Evolutionary conservation across 2,329 filamentous ascomycete species (phyloP), one percentile per base, ranked within the genome.

Genomic region (Pseudocercospora eumusae): DNA sequence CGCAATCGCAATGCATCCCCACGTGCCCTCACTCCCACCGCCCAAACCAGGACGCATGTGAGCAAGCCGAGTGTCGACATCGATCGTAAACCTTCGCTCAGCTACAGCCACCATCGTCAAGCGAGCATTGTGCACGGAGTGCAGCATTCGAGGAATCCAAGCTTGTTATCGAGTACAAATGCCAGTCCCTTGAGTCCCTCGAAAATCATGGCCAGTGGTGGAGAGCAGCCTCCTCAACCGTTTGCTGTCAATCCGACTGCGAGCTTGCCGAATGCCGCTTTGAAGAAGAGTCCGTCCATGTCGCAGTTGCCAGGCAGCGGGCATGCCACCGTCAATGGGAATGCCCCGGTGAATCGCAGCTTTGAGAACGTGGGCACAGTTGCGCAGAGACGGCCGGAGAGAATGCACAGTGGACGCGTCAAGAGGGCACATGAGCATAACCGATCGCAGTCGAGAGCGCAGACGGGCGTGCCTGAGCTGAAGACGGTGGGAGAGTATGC

Each of bases 401-500:
- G 80, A 15, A 79, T 79, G 65, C 78, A 78, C 56, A 82, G 79
- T 70, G 82, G 81, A 60, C 90, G 86, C 74, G 80, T 85, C 52
- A 86, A 71, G 89, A 88, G 91, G 73, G 80, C 83, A 6, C 88
- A 90, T 72, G 87, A 93, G 72, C 88, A 88, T 69, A 91, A 90
- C 15, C 88, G 92, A 71, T 93, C 90, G 36, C 84, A 83, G 67
- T 84, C 83, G 40, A 77, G 82, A 62, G 88, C 64, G 47, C 64
- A 67, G 27, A 31, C 66, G 15, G 64, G 67, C 42, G 59, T 52
- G 56, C 84, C 86, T 59, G 91, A 96, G 66, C 86, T 89, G 67
- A 96, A 93, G 77, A 97, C 93, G 0, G 93, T 97, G n/a, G 93
- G 92, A 59, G 95, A 99, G 80, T 98, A 96, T 84, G 95, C 95